Conservation (phyloP, 176 grass and related monocot genomes). For the Carex cristatella region DNA sequence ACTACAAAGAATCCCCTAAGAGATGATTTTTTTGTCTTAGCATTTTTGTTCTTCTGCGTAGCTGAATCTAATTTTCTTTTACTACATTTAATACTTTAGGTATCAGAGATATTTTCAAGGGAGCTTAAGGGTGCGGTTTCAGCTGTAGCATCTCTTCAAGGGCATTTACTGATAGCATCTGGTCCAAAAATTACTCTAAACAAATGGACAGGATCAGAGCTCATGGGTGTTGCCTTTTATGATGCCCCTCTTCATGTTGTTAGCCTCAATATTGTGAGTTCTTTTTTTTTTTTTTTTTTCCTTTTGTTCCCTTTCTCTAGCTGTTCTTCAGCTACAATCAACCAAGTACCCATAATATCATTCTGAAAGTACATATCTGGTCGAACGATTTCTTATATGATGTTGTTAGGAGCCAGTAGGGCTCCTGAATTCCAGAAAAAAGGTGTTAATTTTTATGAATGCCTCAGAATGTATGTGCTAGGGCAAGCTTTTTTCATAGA, state of each 20-base stretch:
- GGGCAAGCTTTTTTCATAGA: background rate
- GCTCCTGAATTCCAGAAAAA: background rate
- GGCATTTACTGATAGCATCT: slow-evolving; percentile 87
- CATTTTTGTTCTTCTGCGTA: background rate
- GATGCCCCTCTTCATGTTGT: slow-evolving; percentile 97
- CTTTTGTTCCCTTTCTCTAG: background rate
- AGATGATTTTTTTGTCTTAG: background rate
- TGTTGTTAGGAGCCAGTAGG: background rate
- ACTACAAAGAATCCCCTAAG: background rate
- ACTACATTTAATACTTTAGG: slow-evolving; percentile 40
- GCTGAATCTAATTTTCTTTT: slow-evolving; percentile 7
- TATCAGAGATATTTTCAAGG: slow-evolving; percentile 79
- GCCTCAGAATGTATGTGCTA: background rate
- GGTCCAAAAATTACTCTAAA: slow-evolving; percentile 93
- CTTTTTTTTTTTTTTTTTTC: background rate
- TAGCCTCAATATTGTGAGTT: slow-evolving; percentile 96
- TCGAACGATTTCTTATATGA: background rate
- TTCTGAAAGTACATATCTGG: background rate
- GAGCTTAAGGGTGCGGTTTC: slow-evolving; percentile 94
- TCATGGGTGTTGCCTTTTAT: slow-evolving; percentile 90
- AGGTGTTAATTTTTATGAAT: background rate
- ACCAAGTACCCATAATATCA: background rate
- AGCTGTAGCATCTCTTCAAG: slow-evolving; percentile 92
- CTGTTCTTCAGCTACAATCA: background rate
- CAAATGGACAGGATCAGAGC: slow-evolving; percentile 90